A percentile compares a stretch with the other conserved stretches of the same genome.
These are phyloP conservation scores for Vitrella brassicaformis DNA, from an alignment of 73 alveolate genomes.

Conservation along the genomic window DNA sequence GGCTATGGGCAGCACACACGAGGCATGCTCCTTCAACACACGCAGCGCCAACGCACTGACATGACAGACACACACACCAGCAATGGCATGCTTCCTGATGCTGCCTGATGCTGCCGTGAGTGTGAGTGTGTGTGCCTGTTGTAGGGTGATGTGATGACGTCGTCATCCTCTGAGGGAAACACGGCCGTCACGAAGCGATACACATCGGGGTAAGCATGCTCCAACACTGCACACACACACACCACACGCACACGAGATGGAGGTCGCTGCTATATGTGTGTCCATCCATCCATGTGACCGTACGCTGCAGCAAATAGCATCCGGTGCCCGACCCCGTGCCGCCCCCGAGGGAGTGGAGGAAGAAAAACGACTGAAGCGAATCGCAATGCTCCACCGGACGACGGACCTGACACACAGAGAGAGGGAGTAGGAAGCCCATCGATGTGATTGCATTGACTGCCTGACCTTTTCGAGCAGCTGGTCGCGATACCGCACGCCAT, in stretches of 20 bases:
- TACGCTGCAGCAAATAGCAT: conserved; percentile 64
- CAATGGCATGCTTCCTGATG: too few species aligned
- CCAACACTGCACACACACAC: conserved; percentile 40
- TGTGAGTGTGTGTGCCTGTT: too few species aligned
- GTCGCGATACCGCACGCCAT: too few species aligned
- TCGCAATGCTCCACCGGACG: conserved; percentile 93
- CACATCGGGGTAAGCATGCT: conserved; percentile 80
- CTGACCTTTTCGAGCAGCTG: too few species aligned
- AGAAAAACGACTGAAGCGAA: conserved; percentile 88
- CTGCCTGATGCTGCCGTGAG: too few species aligned
- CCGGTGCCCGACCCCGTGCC: conserved; percentile 99
- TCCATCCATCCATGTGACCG: too few species aligned
- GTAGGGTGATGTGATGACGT: conserved; percentile 98
- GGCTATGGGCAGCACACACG: not conserved
- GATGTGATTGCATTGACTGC: too few species aligned
- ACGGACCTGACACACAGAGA: conserved; percentile 50
- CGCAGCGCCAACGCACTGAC: not conserved
- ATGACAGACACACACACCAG: too few species aligned
- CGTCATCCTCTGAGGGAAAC: conserved; percentile 96
- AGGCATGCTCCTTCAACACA: not conserved
- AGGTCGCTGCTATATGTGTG: too few species aligned
- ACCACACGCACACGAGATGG: too few species aligned
- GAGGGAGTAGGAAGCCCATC: not conserved
- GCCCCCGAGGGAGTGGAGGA: conserved; percentile 98
- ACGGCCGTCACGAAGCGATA: conserved; percentile 95